A percentile compares a stretch with the other conserved stretches of the same genome.
phyloP scores from a whole-genome alignment of 306 rosid species.

The Pachyrhizus erosus region DNA sequence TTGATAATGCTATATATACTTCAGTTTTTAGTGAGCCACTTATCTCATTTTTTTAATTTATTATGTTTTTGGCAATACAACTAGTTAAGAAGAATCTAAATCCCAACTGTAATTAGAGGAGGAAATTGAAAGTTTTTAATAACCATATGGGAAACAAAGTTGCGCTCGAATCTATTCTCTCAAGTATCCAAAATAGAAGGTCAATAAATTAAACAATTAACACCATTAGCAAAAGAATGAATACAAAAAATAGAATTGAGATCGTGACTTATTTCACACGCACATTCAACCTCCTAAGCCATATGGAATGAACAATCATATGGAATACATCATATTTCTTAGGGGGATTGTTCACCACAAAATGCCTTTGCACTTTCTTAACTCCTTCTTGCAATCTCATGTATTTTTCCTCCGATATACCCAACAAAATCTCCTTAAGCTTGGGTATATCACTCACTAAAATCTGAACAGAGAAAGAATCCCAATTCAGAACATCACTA shows the following conservation, averaged over 20 bases:
- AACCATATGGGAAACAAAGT: not conserved
- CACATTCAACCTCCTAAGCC: constrained; percentile 72
- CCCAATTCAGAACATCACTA: constrained; percentile 68
- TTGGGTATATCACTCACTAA: constrained; percentile 54
- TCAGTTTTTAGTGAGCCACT: no score
- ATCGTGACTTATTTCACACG: constrained; percentile 27
- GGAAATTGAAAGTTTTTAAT: no score
- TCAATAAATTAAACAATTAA: not conserved
- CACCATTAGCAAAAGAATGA: not conserved
- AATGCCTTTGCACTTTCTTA: constrained; percentile 63
- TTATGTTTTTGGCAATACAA: no score
- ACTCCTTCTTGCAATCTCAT: constrained; percentile 52
- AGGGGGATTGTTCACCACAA: constrained; percentile 60
- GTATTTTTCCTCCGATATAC: constrained; percentile 52
- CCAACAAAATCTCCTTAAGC: constrained; percentile 58
- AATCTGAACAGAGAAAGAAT: constrained; percentile 56
- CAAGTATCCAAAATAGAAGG: not conserved
- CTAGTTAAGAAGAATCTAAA: no score
- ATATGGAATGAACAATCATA: constrained; percentile 67
- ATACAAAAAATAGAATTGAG: not conserved
- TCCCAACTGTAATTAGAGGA: no score
- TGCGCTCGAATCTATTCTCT: not conserved
- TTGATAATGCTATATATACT: no score
- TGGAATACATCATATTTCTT: constrained; percentile 62
- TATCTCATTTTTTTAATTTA: no score